These are phyloP conservation scores for Termitomyces sp. DNA, from an alignment of 768 basidiomycete genomes.

Conservation along the genomic window DNA sequence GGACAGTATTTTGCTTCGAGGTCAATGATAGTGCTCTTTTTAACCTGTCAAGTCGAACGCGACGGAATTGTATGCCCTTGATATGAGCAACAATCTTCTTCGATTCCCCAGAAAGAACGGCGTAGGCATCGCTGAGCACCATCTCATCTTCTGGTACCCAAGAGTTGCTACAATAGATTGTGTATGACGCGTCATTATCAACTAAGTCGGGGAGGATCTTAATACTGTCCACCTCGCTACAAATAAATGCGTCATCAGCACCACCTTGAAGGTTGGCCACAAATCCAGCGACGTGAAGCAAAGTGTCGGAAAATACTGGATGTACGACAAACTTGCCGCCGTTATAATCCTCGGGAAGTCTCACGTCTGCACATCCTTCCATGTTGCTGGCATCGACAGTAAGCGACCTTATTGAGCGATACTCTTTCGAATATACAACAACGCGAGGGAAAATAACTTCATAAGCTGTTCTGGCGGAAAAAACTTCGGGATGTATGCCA, in stretches of 20 bases:
- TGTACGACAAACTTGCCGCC: conserved; percentile 38
- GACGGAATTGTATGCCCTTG: conserved; percentile 57
- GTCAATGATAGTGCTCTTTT: conserved; percentile 41
- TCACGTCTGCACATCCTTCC: conserved; percentile 50
- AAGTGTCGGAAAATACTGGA: conserved; percentile 61
- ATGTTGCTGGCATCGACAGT: conserved; percentile 43
- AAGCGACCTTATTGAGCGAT: conserved; percentile 56
- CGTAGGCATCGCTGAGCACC: conserved; percentile 52
- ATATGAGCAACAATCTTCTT: conserved; percentile 50
- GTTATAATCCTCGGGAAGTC: conserved; percentile 33
- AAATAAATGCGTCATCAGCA: conserved; percentile 58
- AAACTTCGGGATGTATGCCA: conserved; percentile 36
- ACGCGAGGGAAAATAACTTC: conserved; percentile 67
- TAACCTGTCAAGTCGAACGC: conserved; percentile 48
- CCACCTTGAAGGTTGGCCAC: conserved; percentile 56
- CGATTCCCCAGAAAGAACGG: conserved; percentile 35
- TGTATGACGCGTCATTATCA: conserved; percentile 39
- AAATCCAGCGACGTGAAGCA: conserved; percentile 71
- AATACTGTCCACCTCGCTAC: conserved; percentile 49
- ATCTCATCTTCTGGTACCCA: conserved; percentile 41
- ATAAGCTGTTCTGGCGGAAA: conserved; percentile 56
- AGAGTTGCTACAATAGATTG: conserved; percentile 47
- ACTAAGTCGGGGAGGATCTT: conserved; percentile 42
- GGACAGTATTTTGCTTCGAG: conserved; percentile 15
- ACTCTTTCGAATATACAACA: conserved; percentile 57